Evolutionary conservation across 306 rosid species (phyloP).

Genomic region (Oxytropis ochrocephala): DNA sequence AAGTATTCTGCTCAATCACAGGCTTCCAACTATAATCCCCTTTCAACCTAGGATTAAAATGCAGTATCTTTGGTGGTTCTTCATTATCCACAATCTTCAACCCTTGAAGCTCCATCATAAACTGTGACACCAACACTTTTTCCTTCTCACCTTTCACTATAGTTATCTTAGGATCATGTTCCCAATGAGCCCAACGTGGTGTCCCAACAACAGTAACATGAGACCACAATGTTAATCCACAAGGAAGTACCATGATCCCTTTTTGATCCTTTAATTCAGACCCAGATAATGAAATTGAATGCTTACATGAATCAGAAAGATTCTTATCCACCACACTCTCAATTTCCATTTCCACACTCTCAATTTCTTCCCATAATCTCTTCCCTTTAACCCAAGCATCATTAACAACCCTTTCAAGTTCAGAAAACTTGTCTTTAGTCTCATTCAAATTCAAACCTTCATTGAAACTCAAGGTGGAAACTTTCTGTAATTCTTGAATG

Average conservation of each 20-base stretch:
- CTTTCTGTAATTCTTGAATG: conserved; percentile 39
- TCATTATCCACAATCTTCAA: conserved; percentile 75
- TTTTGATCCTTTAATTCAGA: conserved; percentile 15
- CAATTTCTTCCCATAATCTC: conserved; percentile 43
- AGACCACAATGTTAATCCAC: conserved; percentile 82
- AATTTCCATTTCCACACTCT: conserved; percentile 28
- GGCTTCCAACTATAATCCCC: conserved; percentile 91
- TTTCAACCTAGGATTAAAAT: conserved; percentile 73
- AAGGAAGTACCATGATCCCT: conserved; percentile 40
- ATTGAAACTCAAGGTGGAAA: conserved; percentile 58
- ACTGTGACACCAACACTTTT: conserved; percentile 52
- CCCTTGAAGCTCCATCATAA: conserved; percentile 74
- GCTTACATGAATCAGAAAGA: conserved; percentile 48
- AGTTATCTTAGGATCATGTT: no score
- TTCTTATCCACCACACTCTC: conserved; percentile 16
- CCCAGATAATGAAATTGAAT: conserved; percentile 49
- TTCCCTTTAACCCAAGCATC: conserved; percentile 21
- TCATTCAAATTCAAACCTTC: conserved; percentile 16
- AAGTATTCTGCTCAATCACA: conserved; percentile 73
- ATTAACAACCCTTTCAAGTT: no score
- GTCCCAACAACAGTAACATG: conserved; percentile 63
- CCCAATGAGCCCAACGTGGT: conserved; percentile 14
- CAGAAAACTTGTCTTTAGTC: no score
- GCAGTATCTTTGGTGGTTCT: conserved; percentile 77
- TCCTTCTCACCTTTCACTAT: conserved; percentile 5